Conservation (phyloP, 768 basidiomycete genomes). For the Macrolepiota dolichaula region DNA sequence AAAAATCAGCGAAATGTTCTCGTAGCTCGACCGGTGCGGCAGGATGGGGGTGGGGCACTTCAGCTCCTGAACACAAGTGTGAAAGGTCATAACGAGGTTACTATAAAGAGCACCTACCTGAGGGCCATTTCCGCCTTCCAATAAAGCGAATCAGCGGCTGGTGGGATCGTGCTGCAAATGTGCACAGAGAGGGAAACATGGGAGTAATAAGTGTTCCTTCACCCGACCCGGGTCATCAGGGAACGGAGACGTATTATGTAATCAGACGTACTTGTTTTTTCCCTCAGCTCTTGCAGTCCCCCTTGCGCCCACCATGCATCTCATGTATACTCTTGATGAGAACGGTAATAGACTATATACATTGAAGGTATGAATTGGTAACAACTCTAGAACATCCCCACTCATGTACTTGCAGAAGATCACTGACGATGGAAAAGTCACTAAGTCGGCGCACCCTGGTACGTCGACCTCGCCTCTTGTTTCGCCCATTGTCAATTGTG, state of each 20-base stretch:
- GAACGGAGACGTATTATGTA: background rate
- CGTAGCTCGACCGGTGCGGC: constrained; percentile 62
- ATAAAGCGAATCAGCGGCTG: constrained; percentile 63
- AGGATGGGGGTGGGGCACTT: constrained; percentile 55
- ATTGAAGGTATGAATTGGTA: constrained; percentile 64
- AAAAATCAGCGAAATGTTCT: constrained; percentile 43
- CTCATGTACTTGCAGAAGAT: constrained; percentile 61
- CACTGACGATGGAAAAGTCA: constrained; percentile 75
- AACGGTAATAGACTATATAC: constrained; percentile 85
- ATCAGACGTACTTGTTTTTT: background rate
- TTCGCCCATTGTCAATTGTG: constrained; percentile 1
- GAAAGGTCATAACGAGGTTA: background rate
- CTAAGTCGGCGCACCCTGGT: constrained; percentile 98
- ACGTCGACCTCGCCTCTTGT: constrained; percentile 19
- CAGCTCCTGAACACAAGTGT: constrained; percentile 23
- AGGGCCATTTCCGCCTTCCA: constrained; percentile 53
- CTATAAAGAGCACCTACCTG: constrained; percentile 27
- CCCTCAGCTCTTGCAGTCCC: background rate
- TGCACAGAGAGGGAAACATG: background rate
- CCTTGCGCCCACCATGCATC: constrained; percentile 69
- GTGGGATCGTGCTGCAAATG: constrained; percentile 36
- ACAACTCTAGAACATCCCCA: background rate
- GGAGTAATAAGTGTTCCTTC: background rate
- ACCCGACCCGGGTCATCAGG: too few relatives aligned
- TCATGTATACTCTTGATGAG: constrained; percentile 89